Percentiles rank a stretch among this genome's conserved stretches.
phyloP scores from a whole-genome alignment of 176 grass and related monocot species.

The Musa troglodytarum region DNA sequence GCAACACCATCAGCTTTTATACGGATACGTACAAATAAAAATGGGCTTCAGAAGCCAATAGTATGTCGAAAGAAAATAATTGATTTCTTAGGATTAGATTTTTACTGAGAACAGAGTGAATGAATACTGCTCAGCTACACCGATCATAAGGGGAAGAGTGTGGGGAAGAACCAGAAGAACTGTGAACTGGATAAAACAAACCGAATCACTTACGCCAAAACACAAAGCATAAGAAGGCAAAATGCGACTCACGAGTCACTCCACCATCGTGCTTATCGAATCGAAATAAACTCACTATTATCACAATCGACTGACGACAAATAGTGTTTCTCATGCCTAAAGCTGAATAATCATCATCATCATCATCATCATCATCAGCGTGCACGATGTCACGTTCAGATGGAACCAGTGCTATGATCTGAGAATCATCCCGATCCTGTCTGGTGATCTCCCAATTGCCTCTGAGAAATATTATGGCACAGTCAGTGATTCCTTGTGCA shows the following conservation, averaged over 20 bases:
- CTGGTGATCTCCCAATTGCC: slow-evolving; percentile 67
- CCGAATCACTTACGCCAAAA: not conserved
- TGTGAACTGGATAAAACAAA: slow-evolving; percentile 51
- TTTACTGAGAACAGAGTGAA: slow-evolving; percentile 64
- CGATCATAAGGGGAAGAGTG: slow-evolving; percentile 59
- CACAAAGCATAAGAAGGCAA: not conserved
- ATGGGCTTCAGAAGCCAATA: not conserved
- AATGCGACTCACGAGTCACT: not conserved
- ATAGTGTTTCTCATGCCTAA: slow-evolving; percentile 45
- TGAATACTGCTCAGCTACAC: slow-evolving; percentile 52
- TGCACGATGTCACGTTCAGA: slow-evolving; percentile 36
- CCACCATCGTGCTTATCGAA: not conserved
- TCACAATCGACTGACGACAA: slow-evolving; percentile 43
- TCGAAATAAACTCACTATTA: slow-evolving; percentile 44
- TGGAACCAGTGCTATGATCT: slow-evolving; percentile 78
- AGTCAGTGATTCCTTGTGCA: not conserved
- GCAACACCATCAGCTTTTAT: slow-evolving; percentile 42
- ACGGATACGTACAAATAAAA: not conserved
- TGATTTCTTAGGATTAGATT: not conserved
- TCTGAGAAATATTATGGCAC: slow-evolving; percentile 19
- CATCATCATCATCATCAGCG: slow-evolving; percentile 42
- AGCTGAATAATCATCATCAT: slow-evolving; percentile 49
- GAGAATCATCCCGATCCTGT: slow-evolving; percentile 53
- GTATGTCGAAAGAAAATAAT: not conserved
- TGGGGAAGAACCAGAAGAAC: slow-evolving; percentile 70